Percentiles rank a stretch among this genome's conserved stretches.
Evolutionary conservation across 768 basidiomycete species (phyloP).

Genomic region (Rhizopogon vesiculosus): DNA sequence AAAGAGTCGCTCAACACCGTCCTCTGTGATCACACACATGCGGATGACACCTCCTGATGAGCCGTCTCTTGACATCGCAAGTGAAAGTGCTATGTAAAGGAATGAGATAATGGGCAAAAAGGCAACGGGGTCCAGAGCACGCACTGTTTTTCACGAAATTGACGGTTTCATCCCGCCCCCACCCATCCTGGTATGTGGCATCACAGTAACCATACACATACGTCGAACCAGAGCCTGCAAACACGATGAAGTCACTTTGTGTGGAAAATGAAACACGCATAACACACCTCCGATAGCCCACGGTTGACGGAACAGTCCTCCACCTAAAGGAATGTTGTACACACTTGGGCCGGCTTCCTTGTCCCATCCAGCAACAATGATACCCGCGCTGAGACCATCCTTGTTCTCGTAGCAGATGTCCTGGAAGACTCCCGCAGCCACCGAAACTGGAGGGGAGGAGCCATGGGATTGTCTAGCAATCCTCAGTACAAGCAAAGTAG

Average conservation of each 20-base stretch:
- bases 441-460: slow-evolving; percentile 70
- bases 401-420: slow-evolving; percentile 92
- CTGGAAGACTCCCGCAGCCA: slow-evolving; percentile 82
- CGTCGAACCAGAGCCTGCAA: slow-evolving; percentile 85
- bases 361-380: slow-evolving; percentile 99
- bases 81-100: slow-evolving; percentile 64
- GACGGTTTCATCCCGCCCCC: slow-evolving; percentile 85
- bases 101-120: background rate
- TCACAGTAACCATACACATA: slow-evolving; percentile 99
- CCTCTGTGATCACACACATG: slow-evolving; percentile 95
- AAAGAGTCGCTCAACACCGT: slow-evolving; percentile 87
- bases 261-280: background rate
- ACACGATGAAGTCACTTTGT: background rate
- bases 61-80: slow-evolving; percentile 97
- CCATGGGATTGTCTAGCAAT: slow-evolving; percentile 51
- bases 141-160: slow-evolving; percentile 94
- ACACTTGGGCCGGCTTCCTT: slow-evolving; percentile 85
- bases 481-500: background rate
- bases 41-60: slow-evolving; percentile 97
- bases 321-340: slow-evolving; percentile 95
- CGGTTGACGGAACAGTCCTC: slow-evolving; percentile 93
- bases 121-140: slow-evolving; percentile 24
- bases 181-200: slow-evolving; percentile 93
- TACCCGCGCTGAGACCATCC: slow-evolving; percentile 82
- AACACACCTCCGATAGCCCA: slow-evolving; percentile 95